A percentile compares a stretch with the other conserved stretches of the same genome.
Conservation (phyloP, 805 yeast species). For the Candida tallmaniae region DNA sequence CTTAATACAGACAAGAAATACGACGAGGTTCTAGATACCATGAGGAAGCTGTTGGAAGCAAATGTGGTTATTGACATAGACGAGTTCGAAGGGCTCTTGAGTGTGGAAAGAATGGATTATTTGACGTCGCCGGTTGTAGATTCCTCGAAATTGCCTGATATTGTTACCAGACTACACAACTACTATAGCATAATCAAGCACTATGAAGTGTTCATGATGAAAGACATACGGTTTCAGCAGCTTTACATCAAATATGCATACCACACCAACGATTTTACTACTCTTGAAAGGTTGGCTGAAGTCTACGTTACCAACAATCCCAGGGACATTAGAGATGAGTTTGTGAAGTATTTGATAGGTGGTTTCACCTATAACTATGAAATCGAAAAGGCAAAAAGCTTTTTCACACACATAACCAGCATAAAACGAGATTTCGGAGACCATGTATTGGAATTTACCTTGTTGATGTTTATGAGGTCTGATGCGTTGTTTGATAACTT, state of each 20-base stretch:
- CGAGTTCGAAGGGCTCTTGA: neutral
- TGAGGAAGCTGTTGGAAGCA: neutral
- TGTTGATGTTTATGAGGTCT: constrained; percentile 17
- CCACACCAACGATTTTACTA: constrained; percentile 28
- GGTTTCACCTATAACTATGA: constrained; percentile 31
- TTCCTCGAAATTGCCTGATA: neutral
- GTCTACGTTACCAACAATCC: constrained; percentile 7
- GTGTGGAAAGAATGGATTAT: neutral
- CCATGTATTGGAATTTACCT: constrained; percentile 17
- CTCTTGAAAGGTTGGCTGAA: constrained; percentile 4
- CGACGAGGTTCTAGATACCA: neutral
- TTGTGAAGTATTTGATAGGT: constrained; percentile 25
- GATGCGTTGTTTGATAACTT: constrained; percentile 31
- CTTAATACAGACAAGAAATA: neutral
- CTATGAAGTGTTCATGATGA: constrained; percentile 1
- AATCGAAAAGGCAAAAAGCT: constrained; percentile 23
- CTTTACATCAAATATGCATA: constrained; percentile 30
- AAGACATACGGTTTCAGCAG: constrained; percentile 6
- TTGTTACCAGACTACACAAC: neutral
- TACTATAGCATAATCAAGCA: neutral
- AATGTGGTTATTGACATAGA: neutral
- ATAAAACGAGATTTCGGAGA: constrained; percentile 15
- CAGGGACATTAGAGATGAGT: constrained; percentile 17
- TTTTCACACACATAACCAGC: constrained; percentile 14
- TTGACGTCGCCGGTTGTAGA: neutral